These are phyloP conservation scores for Tetradesmus obliquus DNA, from an alignment of 139 green algal species.

Conservation along the genomic window DNA sequence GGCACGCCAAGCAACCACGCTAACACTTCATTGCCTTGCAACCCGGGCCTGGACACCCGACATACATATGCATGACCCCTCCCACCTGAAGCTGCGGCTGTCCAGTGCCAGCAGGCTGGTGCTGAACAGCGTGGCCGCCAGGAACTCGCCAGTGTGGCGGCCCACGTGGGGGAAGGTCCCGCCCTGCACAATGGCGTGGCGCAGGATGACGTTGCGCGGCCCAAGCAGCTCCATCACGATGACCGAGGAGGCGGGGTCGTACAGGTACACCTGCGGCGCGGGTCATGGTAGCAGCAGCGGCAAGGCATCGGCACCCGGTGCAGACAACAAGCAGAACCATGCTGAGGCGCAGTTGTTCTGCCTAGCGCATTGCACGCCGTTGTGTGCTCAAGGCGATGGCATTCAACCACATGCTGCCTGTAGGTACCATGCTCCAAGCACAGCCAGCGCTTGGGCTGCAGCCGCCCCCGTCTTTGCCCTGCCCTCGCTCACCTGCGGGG, in stretches of 20 bases:
- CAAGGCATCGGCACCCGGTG: neutral
- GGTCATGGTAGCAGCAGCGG: neutral
- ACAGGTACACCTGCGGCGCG: constrained; percentile 61
- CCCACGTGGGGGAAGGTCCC: constrained; percentile 80
- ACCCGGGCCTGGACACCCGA: neutral
- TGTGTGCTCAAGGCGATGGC: too few species aligned
- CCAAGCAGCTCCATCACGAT: constrained; percentile 92
- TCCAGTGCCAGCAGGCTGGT: constrained; percentile 85
- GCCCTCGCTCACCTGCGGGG: constrained; percentile 82
- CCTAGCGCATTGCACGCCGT: too few species aligned
- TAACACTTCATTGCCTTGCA: too few species aligned
- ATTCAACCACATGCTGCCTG: too few species aligned
- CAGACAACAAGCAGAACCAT: neutral
- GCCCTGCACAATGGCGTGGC: constrained; percentile 69
- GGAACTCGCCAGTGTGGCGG: constrained; percentile 79
- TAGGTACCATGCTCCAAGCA: too few species aligned
- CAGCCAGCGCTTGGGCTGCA: too few species aligned
- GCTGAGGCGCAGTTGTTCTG: too few species aligned
- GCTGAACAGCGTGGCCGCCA: constrained; percentile 88
- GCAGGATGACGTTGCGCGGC: constrained; percentile 89
- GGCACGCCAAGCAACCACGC: too few species aligned
- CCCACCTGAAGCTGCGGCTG: constrained; percentile 63
- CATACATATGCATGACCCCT: neutral
- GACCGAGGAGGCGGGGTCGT: constrained; percentile 66
- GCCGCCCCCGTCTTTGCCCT: too few species aligned